A percentile compares a stretch with the other conserved stretches of the same genome.
phyloP scores from a whole-genome alignment of 2,329 filamentous ascomycete species.

The Botrytis paeoniae region DNA sequence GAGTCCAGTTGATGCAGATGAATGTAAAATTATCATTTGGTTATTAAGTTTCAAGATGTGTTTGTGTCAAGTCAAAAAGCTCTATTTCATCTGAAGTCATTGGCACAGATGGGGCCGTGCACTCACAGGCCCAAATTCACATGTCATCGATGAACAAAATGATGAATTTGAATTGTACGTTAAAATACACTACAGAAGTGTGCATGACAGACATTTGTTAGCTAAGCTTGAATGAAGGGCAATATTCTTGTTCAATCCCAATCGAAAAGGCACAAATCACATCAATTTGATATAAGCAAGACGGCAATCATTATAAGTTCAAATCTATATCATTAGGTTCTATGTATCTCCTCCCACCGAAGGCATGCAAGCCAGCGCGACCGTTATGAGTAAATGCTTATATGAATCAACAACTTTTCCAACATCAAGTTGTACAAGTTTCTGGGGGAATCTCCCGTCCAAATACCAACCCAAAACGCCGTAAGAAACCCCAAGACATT shows the following conservation, averaged over 20 bases:
- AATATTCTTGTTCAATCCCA: neutral
- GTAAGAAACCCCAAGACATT: neutral
- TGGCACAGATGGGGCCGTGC: neutral
- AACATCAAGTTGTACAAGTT: neutral
- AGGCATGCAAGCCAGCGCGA: neutral
- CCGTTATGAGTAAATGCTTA: neutral
- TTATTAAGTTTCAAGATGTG: neutral
- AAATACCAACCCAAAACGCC: neutral
- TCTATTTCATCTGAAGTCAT: neutral
- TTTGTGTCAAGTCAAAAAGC: neutral
- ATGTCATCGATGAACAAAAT: neutral
- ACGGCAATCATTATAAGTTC: neutral
- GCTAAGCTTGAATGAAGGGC: neutral
- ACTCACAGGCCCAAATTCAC: neutral
- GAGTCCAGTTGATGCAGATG: neutral
- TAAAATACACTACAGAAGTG: neutral
- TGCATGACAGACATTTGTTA: neutral
- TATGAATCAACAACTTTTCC: neutral
- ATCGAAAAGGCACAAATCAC: neutral
- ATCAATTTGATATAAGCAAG: neutral
- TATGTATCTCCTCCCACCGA: neutral
- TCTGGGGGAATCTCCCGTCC: neutral
- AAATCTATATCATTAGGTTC: conserved; percentile 4
- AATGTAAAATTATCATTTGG: neutral
- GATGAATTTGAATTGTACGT: neutral